Base-by-base conservation (phyloP, 2,329 filamentous ascomycete genomes). In the Mycosphaerelloides madeirae region DNA sequence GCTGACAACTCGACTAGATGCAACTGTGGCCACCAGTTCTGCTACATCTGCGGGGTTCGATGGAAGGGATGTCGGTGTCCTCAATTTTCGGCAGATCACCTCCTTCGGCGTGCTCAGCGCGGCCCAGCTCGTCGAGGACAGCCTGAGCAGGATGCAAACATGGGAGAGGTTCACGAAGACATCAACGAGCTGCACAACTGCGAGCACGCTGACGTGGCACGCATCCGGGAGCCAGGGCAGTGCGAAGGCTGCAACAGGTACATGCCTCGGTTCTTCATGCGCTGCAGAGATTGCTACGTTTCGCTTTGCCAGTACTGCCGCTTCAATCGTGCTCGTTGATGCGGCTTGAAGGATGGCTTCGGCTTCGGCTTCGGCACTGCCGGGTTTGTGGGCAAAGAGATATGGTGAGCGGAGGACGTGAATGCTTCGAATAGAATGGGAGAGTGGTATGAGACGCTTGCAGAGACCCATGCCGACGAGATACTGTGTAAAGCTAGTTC, bases 1-100 rank as follows among this genome's bases (percentile, higher is more conserved):
- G n/a, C n/a, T n/a, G n/a, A n/a, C n/a, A n/a, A n/a, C 16, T 11
- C 12, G n/a, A 4, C 2, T 12, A 50, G 48, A 2, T 50, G 48
- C 20, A 31, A 28, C 16, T 51, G 49, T 39, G 16, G 35, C 20
- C 18, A 36, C 16, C 20, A 51, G 9, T 51, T 51, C 40, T 48
- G 49, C 45, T 48, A 48, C 18, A 25, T 51, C 20, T 48, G 49
- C 29, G 40, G 40, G 13, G 13, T 22, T 6, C 18, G 28, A 6
- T 47, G 35, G 39, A 31, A 39, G n/a, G 31, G 25, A 2, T 51
- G 48, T 28, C 9, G 3, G 2, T 51, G 48, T 34, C 29, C 32
- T 7, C 41, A 37, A 3, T 47, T 43, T 19, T 32, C 43, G 22
- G 35, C 33, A n/a, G 13, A 31, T 13, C 31, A 37, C 15, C 22